Base-by-base conservation (phyloP, 129 eudicot species). In the Saussurea involucrata region DNA sequence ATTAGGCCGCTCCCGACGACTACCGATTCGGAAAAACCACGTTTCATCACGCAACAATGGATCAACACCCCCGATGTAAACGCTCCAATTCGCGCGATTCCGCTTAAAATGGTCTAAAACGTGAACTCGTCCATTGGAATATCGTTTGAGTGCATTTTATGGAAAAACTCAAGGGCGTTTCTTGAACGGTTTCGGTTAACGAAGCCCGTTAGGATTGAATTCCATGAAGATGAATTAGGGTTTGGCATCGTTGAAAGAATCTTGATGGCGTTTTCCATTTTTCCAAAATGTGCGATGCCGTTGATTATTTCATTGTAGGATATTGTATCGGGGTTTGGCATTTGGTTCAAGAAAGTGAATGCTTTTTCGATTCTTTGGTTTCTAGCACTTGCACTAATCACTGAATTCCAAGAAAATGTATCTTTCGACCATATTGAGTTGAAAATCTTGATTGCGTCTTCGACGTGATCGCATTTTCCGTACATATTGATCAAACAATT, bases 401-500 rank as follows among this genome's bases (percentile, higher is more conserved):
- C 85, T 5, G 93, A 86, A 72, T 93, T 93, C 97, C 97, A 93
- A 44, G 98, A 87, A 74, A 90, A 80, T 0, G 76, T 68, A 71
- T 90, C 98, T 69, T 81, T 90, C 13, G 76, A 88, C 49, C 24
- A 29, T 78, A 86, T 83, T 64, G 64, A 69, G 12, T 75, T 12
- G 22, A 93, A 93, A 69, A 87, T 68, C 63, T 24, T 22, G 60
- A 85, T 81, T 0, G 93, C 90, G 4, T 88, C 91, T 32, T 86
- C 88, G 58, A 71, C 86, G 4, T 40, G 49, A 24, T 83, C 80
- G 21, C 96, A 94, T 67, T 91, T 94, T 18, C 97, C 97, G 53
- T 94, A 94, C 97, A 91, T 87, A 69, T 91, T 92, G 61, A 94
- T 87, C 88, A 94, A 87, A 70, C 97, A 91, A 73, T 94, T 91